Conservation (phyloP, 2,329 filamentous ascomycete species). For the Aspergillus brunneoviolaceus region DNA sequence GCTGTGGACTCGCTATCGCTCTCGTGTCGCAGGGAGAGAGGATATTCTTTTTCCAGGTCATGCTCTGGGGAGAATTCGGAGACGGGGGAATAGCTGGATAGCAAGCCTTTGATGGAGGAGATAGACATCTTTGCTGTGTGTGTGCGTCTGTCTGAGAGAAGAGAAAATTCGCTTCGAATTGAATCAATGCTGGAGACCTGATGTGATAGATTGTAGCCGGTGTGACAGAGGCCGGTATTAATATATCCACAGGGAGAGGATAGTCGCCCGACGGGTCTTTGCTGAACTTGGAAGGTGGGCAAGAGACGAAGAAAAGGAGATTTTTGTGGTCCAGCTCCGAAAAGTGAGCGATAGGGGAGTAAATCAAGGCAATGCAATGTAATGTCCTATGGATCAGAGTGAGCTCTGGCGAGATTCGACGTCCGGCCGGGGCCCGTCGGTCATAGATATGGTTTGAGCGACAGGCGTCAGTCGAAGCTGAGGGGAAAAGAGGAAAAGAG, state of each 20-base stretch:
- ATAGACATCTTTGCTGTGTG: conserved; percentile 30
- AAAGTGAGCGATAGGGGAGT: not conserved
- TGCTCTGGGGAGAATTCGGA: conserved; percentile 12
- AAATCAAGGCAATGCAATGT: not conserved
- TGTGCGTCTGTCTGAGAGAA: not conserved
- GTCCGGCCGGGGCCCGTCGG: not conserved
- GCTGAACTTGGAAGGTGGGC: not conserved
- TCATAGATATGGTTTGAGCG: not conserved
- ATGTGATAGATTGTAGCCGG: not conserved
- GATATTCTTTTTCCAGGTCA: conserved; percentile 32
- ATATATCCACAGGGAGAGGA: not conserved
- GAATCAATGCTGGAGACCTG: not conserved
- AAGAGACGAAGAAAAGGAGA: not conserved
- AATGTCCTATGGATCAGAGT: not conserved
- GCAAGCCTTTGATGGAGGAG: conserved; percentile 28
- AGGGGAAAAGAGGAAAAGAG: not conserved
- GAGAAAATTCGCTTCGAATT: not conserved
- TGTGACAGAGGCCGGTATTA: not conserved
- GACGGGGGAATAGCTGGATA: conserved; percentile 31
- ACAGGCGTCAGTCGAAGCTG: not conserved
- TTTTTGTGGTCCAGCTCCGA: not conserved
- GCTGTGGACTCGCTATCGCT: conserved; percentile 19
- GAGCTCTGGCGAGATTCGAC: not conserved
- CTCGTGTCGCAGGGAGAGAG: conserved; percentile 16
- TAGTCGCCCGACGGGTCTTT: not conserved